Evolutionary conservation across 768 basidiomycete species (phyloP), one percentile per base, ranked within the genome.

Genomic region (Boletus bicolor): DNA sequence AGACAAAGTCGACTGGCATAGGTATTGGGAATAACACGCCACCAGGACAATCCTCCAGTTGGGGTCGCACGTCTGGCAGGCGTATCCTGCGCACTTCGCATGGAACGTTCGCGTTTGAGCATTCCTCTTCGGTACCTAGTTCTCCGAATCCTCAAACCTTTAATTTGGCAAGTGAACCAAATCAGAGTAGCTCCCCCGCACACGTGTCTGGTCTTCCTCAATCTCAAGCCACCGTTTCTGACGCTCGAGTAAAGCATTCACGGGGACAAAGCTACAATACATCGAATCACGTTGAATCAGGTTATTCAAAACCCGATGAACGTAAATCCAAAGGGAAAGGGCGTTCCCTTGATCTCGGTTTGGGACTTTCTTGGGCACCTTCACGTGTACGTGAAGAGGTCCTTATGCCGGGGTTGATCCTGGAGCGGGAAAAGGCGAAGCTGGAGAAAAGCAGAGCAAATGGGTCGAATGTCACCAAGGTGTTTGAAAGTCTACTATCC

Each of bases 361-460:
- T 89, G 15, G 86, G 85, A 6, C 75, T 90, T 42, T 73, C 85
- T 14, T 89, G 88, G 88, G 88, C 87, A 4, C 85, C 88, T 21
- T 77, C 79, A 35, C 84, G 76, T 58, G 76, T 90, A 57, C 78
- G 80, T 48, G 86, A 88, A 66, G 83, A 85, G 39, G 81, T 83
- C n/a, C 69, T 90, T 35, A 68, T 87, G 57, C 82, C 82, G 3
- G 70, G 70, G 6, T 53, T 50, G 26, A 65, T 60, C 54, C 65
- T 60, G 64, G 58, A 56, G 58, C 73, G 62, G 67, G 68, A 70
- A 51, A 69, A 65, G 39, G 59, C 54, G 10, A 68, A 62, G 60
- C 45, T 60, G 43, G 64, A 63, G 19, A 61, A 60, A 37, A 54
- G 26, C 28, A 58, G 32, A n/a, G 19, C 55, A 24, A 57, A 54